These are phyloP conservation scores for Trichomonascus vanleenenianus DNA, from an alignment of 805 yeast genomes.

Conservation along the genomic window DNA sequence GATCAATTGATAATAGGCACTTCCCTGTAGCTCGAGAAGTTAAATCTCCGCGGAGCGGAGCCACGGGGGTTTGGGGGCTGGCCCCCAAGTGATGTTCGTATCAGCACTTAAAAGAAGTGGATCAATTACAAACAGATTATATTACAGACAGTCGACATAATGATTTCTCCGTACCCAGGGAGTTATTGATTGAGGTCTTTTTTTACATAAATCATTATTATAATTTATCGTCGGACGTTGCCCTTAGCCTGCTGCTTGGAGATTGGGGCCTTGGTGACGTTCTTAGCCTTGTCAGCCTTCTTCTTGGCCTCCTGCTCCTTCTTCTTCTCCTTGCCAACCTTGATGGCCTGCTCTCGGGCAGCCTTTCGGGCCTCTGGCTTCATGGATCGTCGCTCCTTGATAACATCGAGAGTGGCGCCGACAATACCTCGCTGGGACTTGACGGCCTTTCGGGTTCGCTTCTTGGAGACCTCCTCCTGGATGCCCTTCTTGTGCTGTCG, in stretches of 20 bases:
- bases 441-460: slow-evolving; percentile 94
- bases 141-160: neutral
- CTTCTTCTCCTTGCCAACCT: slow-evolving; percentile 41
- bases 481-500: slow-evolving; percentile 99
- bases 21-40: too few species aligned
- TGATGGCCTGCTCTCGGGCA: slow-evolving; percentile 85
- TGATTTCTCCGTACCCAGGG: neutral
- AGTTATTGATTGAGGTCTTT: neutral
- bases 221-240: slow-evolving; percentile 18
- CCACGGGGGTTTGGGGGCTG: too few species aligned
- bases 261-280: slow-evolving; percentile 47
- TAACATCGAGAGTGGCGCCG: slow-evolving; percentile 98
- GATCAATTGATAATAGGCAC: too few species aligned
- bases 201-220: neutral
- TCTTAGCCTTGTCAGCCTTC: slow-evolving; percentile 86
- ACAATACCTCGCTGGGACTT: slow-evolving; percentile 99
- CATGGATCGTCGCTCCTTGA: slow-evolving; percentile 93
- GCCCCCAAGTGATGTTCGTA: too few species aligned
- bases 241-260: slow-evolving; percentile 98
- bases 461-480: slow-evolving; percentile 96
- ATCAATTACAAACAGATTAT: too few species aligned
- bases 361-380: slow-evolving; percentile 98
- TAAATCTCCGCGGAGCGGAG: too few species aligned
- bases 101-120: too few species aligned
- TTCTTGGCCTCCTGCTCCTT: slow-evolving; percentile 89